Evolutionary conservation across 495 filamentous ascomycete species (phyloP).

Genomic region (Hypoxylon trugodes): DNA sequence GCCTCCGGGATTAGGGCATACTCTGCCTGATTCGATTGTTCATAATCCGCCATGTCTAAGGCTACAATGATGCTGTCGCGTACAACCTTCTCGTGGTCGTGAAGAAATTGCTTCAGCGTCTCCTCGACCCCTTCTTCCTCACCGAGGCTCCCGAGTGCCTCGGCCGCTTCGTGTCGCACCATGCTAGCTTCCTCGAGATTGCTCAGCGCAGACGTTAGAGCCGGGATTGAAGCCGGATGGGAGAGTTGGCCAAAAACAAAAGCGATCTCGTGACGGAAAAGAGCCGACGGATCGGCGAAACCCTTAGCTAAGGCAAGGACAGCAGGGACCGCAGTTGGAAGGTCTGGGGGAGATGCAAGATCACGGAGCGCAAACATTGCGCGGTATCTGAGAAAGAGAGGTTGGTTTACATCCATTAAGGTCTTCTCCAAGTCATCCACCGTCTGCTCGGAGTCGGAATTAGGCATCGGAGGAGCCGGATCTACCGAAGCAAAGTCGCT

Average conservation of each 20-base stretch:
- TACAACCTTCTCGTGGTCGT: conserved; percentile 92
- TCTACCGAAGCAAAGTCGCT: conserved; percentile 97
- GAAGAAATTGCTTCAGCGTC: conserved; percentile 79
- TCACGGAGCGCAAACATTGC: conserved; percentile 98
- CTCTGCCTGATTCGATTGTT: conserved; percentile 86
- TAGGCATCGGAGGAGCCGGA: conserved; percentile 86
- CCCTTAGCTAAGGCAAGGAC: conserved; percentile 87
- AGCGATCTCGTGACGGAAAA: conserved; percentile 98
- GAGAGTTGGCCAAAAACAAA: conserved; percentile 98
- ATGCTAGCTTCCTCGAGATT: conserved; percentile 86
- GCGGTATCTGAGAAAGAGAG: conserved; percentile 91
- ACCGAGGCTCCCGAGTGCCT: conserved; percentile 94
- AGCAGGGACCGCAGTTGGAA: conserved; percentile 84
- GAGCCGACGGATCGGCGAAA: conserved; percentile 82
- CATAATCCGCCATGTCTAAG: conserved; percentile 97
- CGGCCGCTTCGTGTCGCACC: conserved; percentile 97
- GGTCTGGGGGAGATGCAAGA: conserved; percentile 88
- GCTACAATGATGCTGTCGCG: conserved; percentile 94
- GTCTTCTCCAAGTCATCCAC: conserved; percentile 78
- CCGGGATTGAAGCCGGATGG: conserved; percentile 94
- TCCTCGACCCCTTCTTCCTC: conserved; percentile 93
- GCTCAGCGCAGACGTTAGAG: conserved; percentile 78
- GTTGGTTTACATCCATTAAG: conserved; percentile 77
- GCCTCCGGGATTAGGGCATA: conserved; percentile 86
- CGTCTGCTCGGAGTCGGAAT: conserved; percentile 62